These are phyloP conservation scores for Stereocaulon alpinum DNA, from an alignment of 495 filamentous ascomycete genomes.

Conservation along the genomic window DNA sequence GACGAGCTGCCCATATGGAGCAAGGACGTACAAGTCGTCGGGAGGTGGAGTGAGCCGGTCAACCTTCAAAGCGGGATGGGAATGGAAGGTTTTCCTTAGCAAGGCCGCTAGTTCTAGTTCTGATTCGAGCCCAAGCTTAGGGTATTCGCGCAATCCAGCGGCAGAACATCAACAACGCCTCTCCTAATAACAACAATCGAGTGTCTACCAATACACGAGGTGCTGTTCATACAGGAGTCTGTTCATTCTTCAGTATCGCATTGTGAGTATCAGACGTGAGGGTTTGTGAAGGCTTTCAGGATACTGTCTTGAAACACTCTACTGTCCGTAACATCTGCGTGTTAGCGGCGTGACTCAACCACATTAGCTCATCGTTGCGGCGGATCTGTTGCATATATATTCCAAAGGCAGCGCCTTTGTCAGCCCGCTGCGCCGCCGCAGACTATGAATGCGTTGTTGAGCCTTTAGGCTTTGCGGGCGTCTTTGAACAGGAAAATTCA, in stretches of 20 bases:
- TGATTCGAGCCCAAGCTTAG: too few relatives aligned
- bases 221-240: neutral
- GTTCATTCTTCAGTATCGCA: neutral
- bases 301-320: neutral
- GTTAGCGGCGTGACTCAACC: neutral
- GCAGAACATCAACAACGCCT: neutral
- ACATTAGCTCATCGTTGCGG: neutral
- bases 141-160: constrained; percentile 1
- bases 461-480: too few relatives aligned
- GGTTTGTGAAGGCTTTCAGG: neutral
- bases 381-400: neutral
- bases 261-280: neutral
- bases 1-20: neutral
- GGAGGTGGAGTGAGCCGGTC: neutral
- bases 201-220: neutral
- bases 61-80: too few relatives aligned
- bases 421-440: too few relatives aligned
- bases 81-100: too few relatives aligned
- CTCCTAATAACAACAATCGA: neutral
- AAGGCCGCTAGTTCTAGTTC: too few relatives aligned
- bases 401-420: too few relatives aligned
- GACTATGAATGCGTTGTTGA: too few relatives aligned
- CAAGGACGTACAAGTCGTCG: neutral
- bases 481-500: too few relatives aligned
- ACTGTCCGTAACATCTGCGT: neutral